Conservation (phyloP, 257 asterid species). For the Datura wrightii region DNA sequence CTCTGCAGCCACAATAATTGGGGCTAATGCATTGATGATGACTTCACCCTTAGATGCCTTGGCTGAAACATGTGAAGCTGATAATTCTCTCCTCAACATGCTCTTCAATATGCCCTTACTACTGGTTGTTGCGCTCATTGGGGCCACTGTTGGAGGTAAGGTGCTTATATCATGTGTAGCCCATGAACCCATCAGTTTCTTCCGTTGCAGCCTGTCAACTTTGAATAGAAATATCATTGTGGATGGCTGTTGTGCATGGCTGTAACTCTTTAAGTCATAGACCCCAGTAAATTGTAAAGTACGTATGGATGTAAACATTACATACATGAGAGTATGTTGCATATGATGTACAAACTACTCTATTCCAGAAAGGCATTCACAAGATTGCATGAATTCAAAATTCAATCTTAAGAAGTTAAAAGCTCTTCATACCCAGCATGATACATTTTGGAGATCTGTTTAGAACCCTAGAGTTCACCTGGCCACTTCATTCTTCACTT, state of each 20-base stretch:
- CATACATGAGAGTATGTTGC: not conserved
- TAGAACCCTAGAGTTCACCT: constrained; percentile 1
- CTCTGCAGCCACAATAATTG: constrained; percentile 50
- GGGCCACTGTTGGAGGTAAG: constrained; percentile 98
- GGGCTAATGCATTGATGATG: constrained; percentile 62
- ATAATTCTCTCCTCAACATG: constrained; percentile 47
- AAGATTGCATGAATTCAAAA: not conserved
- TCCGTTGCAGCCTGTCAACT: not conserved
- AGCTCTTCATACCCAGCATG: not conserved
- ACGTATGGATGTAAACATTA: not conserved
- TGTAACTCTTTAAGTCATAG: not conserved
- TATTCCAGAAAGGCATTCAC: not conserved
- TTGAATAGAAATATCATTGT: not conserved
- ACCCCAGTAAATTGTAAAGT: not conserved
- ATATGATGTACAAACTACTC: not conserved
- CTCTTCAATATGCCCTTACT: constrained; percentile 73
- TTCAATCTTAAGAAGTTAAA: not conserved
- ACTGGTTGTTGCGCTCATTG: constrained; percentile 80
- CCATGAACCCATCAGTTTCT: constrained; percentile 10
- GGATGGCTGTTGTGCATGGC: not conserved
- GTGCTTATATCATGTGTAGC: not conserved
- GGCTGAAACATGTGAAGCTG: constrained; percentile 89
- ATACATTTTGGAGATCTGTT: not conserved
- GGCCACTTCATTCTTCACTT: not conserved
- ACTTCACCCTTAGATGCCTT: constrained; percentile 71